phyloP scores from a whole-genome alignment of 2,329 filamentous ascomycete species.

The Seiridium unicorne region DNA sequence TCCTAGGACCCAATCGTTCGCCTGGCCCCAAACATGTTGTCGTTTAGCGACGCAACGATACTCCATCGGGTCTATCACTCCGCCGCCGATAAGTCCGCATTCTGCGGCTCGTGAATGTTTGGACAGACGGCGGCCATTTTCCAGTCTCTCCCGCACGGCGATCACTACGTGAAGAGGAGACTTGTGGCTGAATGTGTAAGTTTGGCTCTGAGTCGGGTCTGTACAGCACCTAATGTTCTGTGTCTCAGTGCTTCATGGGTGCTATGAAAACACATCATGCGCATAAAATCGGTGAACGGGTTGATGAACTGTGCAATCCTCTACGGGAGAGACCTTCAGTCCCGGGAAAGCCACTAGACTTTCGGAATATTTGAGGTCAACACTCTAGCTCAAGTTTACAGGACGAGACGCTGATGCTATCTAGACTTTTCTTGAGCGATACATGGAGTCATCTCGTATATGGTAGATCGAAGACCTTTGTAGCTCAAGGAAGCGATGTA shows the following conservation, averaged over 20 bases:
- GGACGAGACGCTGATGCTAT: background rate
- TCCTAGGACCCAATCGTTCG: conserved; percentile 1
- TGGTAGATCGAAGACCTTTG: background rate
- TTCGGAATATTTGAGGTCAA: background rate
- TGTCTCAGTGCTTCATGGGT: background rate
- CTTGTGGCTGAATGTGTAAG: conserved; percentile 4
- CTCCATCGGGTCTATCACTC: background rate
- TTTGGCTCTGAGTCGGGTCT: background rate
- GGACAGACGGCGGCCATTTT: conserved; percentile 4
- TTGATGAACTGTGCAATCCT: background rate
- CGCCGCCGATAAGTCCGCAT: background rate
- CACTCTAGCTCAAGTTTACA: background rate
- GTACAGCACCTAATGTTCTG: background rate
- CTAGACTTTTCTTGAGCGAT: background rate
- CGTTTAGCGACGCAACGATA: conserved; percentile 6
- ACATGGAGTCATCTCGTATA: background rate
- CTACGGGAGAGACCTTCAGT: background rate
- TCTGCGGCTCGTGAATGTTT: conserved; percentile 6
- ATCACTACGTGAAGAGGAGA: conserved; percentile 4
- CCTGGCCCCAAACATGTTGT: conserved; percentile 1
- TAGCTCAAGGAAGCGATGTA: background rate
- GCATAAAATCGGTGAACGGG: background rate
- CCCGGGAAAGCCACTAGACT: background rate
- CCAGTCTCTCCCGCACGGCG: conserved; percentile 3
- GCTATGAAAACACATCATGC: background rate